Evolutionary conservation across 495 filamentous ascomycete species (phyloP).

Genomic region (Talaromyces nanjingensis): DNA sequence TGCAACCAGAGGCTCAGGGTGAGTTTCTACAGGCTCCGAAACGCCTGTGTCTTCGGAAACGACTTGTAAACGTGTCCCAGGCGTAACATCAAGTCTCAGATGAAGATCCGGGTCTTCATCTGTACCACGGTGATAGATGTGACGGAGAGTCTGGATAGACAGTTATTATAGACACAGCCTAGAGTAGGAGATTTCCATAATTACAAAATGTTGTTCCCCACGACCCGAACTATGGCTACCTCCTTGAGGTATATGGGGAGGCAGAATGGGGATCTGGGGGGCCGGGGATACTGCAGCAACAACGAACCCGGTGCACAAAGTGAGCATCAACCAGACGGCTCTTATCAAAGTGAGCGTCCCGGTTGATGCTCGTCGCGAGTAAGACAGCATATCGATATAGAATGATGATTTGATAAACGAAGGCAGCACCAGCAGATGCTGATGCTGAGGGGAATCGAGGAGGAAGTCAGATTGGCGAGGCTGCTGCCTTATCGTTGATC

Average conservation of each 20-base stretch:
- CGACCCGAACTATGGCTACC: background rate
- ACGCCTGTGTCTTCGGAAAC: slow-evolving; percentile 55
- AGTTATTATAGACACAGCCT: background rate
- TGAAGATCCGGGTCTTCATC: slow-evolving; percentile 68
- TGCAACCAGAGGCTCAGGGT: slow-evolving; percentile 48
- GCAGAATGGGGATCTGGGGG: slow-evolving; percentile 4
- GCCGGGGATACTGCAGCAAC: too few relatives aligned
- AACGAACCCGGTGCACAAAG: too few relatives aligned
- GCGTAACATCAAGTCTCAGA: slow-evolving; percentile 61
- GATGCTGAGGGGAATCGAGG: too few relatives aligned
- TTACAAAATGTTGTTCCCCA: slow-evolving; percentile 6
- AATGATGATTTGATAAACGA: too few relatives aligned
- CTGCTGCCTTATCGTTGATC: too few relatives aligned
- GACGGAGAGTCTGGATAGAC: slow-evolving; percentile 60
- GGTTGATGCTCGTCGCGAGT: too few relatives aligned
- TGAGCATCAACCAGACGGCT: too few relatives aligned
- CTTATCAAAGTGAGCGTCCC: too few relatives aligned
- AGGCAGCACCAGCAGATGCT: too few relatives aligned
- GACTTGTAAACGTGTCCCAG: slow-evolving; percentile 54
- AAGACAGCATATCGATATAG: too few relatives aligned
- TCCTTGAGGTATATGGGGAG: background rate
- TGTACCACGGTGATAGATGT: slow-evolving; percentile 86
- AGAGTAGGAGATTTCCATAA: slow-evolving; percentile 6
- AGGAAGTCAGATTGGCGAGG: too few relatives aligned
- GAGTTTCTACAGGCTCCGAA: slow-evolving; percentile 27